A percentile compares a stretch with the other conserved stretches of the same genome.
phyloP scores from a whole-genome alignment of 2,329 filamentous ascomycete genomes.

The Ilyonectria destructans region DNA sequence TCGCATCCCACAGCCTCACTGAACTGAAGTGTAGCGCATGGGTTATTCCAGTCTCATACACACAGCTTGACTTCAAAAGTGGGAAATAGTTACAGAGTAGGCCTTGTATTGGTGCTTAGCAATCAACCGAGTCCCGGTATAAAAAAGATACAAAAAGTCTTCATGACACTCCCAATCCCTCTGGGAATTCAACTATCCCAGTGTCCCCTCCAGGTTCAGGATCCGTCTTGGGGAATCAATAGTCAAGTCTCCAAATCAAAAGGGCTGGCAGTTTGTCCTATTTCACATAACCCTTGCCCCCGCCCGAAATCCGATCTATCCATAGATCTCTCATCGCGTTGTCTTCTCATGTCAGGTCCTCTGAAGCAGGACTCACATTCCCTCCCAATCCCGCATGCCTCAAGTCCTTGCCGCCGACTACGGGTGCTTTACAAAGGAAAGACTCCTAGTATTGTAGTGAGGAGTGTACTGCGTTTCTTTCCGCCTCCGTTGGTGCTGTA shows the following conservation, averaged over 20 bases:
- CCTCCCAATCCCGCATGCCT: slow-evolving; percentile 14
- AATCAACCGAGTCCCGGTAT: slow-evolving; percentile 24
- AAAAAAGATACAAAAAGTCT: slow-evolving; percentile 28
- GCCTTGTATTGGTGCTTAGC: slow-evolving; percentile 28
- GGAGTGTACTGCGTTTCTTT: slow-evolving; percentile 26
- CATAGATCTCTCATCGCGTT: slow-evolving; percentile 28
- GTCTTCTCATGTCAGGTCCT: slow-evolving; percentile 36
- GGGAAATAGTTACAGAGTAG: slow-evolving; percentile 8
- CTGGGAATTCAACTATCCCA: slow-evolving; percentile 6
- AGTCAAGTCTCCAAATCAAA: slow-evolving; percentile 12
- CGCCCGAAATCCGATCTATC: slow-evolving; percentile 15
- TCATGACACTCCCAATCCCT: slow-evolving; percentile 23
- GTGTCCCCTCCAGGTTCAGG: slow-evolving; percentile 10
- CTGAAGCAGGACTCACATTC: slow-evolving; percentile 16
- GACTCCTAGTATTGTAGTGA: slow-evolving; percentile 34
- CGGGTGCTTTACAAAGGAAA: slow-evolving; percentile 39
- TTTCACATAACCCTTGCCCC: slow-evolving; percentile 8
- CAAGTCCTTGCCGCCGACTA: slow-evolving; percentile 18
- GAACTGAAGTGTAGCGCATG: background rate
- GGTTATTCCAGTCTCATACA: slow-evolving; percentile 6
- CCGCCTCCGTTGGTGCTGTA: slow-evolving; percentile 36
- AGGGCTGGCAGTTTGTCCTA: slow-evolving; percentile 4
- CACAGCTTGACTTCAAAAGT: background rate
- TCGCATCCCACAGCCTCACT: background rate
- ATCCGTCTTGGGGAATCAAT: slow-evolving; percentile 24